These are phyloP conservation scores for Leccinum subgranulosum DNA, from an alignment of 768 basidiomycete genomes.

Conservation along the genomic window DNA sequence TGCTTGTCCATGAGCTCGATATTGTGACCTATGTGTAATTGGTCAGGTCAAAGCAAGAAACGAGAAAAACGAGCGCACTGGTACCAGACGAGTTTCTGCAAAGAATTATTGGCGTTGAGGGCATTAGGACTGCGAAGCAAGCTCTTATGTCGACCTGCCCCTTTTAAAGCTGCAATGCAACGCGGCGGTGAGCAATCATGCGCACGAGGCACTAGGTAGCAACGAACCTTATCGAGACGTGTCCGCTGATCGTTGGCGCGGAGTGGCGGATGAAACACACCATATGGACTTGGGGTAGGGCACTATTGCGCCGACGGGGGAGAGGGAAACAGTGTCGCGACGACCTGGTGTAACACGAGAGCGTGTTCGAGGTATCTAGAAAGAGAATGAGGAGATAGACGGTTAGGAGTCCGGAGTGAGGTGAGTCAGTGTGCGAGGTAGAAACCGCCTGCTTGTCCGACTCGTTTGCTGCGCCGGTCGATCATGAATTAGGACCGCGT, in stretches of 20 bases:
- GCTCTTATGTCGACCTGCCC: slow-evolving; percentile 64
- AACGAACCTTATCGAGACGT: slow-evolving; percentile 41
- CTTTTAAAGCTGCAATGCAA: slow-evolving; percentile 49
- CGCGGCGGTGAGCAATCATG: neutral
- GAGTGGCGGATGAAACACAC: slow-evolving; percentile 47
- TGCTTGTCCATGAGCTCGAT: slow-evolving; percentile 69
- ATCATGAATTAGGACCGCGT: neutral
- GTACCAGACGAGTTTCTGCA: slow-evolving; percentile 65
- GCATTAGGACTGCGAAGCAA: slow-evolving; percentile 63
- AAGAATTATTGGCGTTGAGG: slow-evolving; percentile 37
- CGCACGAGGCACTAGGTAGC: neutral
- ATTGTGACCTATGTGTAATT: slow-evolving; percentile 41
- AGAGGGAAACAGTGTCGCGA: slow-evolving; percentile 16
- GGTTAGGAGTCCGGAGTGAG: no score
- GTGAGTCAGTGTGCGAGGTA: no score
- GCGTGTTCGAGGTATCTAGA: slow-evolving; percentile 12
- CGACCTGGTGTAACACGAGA: slow-evolving; percentile 29
- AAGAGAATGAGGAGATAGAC: neutral
- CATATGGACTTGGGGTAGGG: slow-evolving; percentile 46
- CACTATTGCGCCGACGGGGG: slow-evolving; percentile 23
- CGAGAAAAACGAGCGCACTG: slow-evolving; percentile 28
- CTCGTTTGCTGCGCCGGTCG: neutral
- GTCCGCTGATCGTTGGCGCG: slow-evolving; percentile 38
- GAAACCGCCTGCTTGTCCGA: no score
- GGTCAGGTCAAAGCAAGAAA: neutral